Evolutionary conservation across 1,284 basidiomycete genomes (phyloP).

Genomic region (Rhodotorula sp.): DNA sequence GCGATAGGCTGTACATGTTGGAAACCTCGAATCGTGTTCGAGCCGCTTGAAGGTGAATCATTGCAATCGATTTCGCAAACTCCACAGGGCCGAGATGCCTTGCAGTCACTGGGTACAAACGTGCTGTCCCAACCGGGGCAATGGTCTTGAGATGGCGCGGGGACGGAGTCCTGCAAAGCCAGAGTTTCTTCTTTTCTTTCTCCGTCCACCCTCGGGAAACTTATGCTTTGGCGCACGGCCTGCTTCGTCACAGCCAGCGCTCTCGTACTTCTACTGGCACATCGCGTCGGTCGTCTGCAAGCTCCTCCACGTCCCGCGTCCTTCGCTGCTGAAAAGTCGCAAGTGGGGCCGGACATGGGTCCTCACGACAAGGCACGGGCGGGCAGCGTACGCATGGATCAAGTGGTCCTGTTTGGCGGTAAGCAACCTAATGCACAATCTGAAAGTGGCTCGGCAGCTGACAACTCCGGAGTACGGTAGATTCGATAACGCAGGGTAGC

Average conservation of each 20-base stretch:
- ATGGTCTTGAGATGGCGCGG: background rate
- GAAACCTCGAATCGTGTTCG: background rate
- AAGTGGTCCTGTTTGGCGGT: slow-evolving; percentile 35
- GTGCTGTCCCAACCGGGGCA: no score
- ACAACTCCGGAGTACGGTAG: slow-evolving; percentile 12
- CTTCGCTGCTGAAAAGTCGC: background rate
- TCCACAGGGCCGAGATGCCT: no score
- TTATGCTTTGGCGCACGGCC: background rate
- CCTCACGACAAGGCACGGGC: background rate
- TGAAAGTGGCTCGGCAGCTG: background rate
- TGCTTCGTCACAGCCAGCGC: background rate
- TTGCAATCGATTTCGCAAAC: background rate
- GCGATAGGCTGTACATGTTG: background rate
- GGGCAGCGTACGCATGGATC: slow-evolving; percentile 21
- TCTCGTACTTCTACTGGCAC: background rate
- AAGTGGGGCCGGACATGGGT: slow-evolving; percentile 1
- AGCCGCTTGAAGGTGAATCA: background rate
- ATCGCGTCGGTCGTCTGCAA: no score
- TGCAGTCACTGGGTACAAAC: no score
- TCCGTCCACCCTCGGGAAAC: background rate
- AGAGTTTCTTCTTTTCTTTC: background rate
- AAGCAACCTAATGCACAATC: background rate
- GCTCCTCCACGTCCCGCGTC: background rate
- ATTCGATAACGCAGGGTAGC: slow-evolving; percentile 38
- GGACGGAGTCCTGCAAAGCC: background rate